Percentiles rank a stretch among this genome's conserved stretches.
Conservation (phyloP, 257 asterid species). For the Solanum pinnatisectum region DNA sequence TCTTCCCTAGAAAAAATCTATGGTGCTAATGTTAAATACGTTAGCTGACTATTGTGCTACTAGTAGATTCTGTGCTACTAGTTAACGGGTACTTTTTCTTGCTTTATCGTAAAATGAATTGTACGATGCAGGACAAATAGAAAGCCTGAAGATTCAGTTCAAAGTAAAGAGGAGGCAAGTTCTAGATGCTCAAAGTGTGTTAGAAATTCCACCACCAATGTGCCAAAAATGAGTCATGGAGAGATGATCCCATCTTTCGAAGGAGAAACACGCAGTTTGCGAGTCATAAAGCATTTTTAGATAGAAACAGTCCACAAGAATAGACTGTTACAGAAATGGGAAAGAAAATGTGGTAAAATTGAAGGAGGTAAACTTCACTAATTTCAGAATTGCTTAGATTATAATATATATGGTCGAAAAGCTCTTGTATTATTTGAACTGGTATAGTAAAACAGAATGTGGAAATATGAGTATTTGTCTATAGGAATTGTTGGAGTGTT, state of each 20-base stretch:
- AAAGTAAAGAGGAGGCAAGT: slow-evolving; percentile 35
- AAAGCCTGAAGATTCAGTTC: slow-evolving; percentile 31
- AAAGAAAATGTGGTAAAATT: slow-evolving; percentile 50
- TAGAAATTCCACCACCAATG: slow-evolving; percentile 52
- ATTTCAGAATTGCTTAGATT: slow-evolving; percentile 76
- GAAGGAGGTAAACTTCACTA: slow-evolving; percentile 68
- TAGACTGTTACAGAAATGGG: slow-evolving; percentile 29
- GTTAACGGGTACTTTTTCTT: not conserved
- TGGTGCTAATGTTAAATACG: not conserved
- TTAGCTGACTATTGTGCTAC: not conserved
- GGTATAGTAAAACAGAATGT: too few species aligned
- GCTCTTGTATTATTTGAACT: not conserved
- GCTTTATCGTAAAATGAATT: not conserved
- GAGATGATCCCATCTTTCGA: slow-evolving; percentile 73
- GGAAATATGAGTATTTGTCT: too few species aligned
- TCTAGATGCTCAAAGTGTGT: slow-evolving; percentile 53
- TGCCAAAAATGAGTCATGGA: slow-evolving; percentile 72
- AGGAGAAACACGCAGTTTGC: slow-evolving; percentile 36
- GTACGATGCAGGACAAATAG: slow-evolving; percentile 37
- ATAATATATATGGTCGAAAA: slow-evolving; percentile 35
- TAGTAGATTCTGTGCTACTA: not conserved
- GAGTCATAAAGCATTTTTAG: slow-evolving; percentile 40
- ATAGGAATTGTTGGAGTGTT: not conserved
- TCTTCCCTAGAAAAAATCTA: not conserved
- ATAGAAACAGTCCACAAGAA: slow-evolving; percentile 15